Conservation (phyloP, 2,329 filamentous ascomycete species). For the Coleophoma eucalyptorum region DNA sequence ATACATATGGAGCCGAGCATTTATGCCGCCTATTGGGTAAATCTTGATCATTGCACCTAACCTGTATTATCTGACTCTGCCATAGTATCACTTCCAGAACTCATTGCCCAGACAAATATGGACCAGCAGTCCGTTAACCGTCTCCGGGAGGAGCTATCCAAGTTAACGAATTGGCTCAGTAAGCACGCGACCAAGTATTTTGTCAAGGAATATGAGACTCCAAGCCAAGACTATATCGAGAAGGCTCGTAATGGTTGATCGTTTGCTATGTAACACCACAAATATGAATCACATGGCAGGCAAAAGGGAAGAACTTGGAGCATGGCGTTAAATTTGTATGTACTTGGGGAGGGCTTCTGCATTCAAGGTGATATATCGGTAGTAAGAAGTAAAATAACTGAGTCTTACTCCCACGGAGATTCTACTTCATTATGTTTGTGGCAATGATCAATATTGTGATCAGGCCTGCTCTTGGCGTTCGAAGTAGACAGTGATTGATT, state of each 20-base stretch:
- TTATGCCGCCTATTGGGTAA: conserved; percentile 83
- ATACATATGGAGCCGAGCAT: conserved; percentile 92
- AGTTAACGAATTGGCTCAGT: conserved; percentile 81
- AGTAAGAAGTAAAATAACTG: too few relatives aligned
- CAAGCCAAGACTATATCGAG: conserved; percentile 67
- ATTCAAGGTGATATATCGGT: too few relatives aligned
- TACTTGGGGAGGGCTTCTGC: not conserved
- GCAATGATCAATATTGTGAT: too few relatives aligned
- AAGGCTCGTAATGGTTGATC: conserved; percentile 41
- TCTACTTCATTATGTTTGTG: too few relatives aligned
- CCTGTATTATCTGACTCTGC: conserved; percentile 5
- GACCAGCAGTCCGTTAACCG: conserved; percentile 86
- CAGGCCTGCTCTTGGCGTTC: too few relatives aligned
- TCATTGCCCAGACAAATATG: conserved; percentile 98
- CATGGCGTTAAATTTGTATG: conserved; percentile 16
- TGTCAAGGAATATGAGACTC: conserved; percentile 69
- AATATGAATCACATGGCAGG: not conserved
- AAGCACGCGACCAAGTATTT: conserved; percentile 76
- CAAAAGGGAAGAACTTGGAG: conserved; percentile 11
- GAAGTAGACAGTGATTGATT: too few relatives aligned
- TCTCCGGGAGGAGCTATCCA: conserved; percentile 82
- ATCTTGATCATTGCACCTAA: conserved; percentile 21
- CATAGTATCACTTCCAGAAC: conserved; percentile 82
- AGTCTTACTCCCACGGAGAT: too few relatives aligned
- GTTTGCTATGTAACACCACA: not conserved